Evolutionary conservation across 1,284 basidiomycete species (phyloP), one percentile per base, ranked within the genome.

Genomic region (Moesziomyces globuligerus): DNA sequence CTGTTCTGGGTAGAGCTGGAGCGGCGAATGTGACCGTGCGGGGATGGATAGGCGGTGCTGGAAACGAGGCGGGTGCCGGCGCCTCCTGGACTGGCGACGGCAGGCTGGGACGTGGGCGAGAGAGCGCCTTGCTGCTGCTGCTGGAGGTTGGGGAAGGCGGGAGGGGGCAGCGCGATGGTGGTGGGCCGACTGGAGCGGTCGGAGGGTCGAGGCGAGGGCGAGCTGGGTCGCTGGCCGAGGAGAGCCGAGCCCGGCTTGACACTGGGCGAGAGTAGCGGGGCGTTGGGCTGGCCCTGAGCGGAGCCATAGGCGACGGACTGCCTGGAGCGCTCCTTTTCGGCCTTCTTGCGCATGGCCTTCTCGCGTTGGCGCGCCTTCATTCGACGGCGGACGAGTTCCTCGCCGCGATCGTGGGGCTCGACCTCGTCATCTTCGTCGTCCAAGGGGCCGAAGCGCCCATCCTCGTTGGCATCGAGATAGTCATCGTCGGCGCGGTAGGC

Each of bases 371-470:
- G 76, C 50, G 86, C 86, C 62, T 84, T 84, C 81, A 85, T 85
- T 25, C 87, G 76, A 38, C 84, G 81, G 34, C 85, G 80, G 53
- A 88, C 85, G 9, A 88, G 84, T 68, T 85, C 85, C 58, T 86
- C 86, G 8, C 87, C 87, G 24, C 86, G 81, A 72, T 88, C 87
- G 32, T 81, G 76, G 10, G 82, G 80, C 40, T 83, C 75, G 9
- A 84, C 82, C 58, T 86, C 86, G 57, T 87, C 86, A 52, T 86
- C 86, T 23, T 83, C 47, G 1, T 68, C 57, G 39, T 62, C 70
- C 8, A 62, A 40, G 17, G 71, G 74, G 18, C 72, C 75, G 48
- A 44, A 77, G 23, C 72, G 51, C 10, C 57, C 58, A 15, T 75
- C 62, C 9, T 70, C 61, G 28, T 50, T 65, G 11, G 56, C 52